Percentiles rank a stretch among this genome's conserved stretches.
phyloP scores from a whole-genome alignment of 805 yeast genomes.

The Pichia occidentalis region DNA sequence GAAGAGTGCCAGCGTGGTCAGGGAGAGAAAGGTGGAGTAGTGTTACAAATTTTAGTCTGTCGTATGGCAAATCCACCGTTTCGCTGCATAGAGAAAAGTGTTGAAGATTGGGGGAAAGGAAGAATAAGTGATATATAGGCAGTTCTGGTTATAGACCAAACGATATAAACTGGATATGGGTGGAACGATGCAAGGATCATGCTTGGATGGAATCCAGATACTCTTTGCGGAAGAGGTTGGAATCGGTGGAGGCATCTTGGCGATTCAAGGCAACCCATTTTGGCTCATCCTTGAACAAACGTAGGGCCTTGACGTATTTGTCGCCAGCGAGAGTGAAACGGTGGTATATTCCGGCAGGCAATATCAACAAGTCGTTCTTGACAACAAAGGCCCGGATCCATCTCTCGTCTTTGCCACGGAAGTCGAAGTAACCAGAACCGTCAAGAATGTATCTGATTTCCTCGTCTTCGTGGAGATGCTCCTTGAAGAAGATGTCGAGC shows the following conservation, averaged over 20 bases:
- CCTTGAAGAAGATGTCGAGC: conserved; percentile 64
- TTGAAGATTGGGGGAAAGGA: too few relatives aligned
- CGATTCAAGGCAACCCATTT: conserved; percentile 88
- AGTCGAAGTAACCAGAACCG: conserved; percentile 91
- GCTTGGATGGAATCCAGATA: conserved; percentile 34
- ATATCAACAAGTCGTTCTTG: conserved; percentile 59
- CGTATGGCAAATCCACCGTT: too few relatives aligned
- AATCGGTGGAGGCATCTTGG: conserved; percentile 28
- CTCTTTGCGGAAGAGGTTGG: conserved; percentile 37
- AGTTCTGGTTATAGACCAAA: too few relatives aligned
- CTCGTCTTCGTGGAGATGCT: conserved; percentile 95
- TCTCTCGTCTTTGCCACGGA: conserved; percentile 48
- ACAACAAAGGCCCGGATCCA: conserved; percentile 75
- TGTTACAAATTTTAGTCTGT: too few relatives aligned
- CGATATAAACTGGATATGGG: too few relatives aligned
- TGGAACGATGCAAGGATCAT: too few relatives aligned
- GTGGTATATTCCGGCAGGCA: conserved; percentile 94
- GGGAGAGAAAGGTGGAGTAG: too few relatives aligned
- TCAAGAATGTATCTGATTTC: conserved; percentile 86
- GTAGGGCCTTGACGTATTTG: conserved; percentile 65
- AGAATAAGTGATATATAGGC: too few relatives aligned
- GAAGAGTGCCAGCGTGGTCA: too few relatives aligned
- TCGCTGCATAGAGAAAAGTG: too few relatives aligned
- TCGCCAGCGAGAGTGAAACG: conserved; percentile 70
- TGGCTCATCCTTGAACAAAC: conserved; percentile 91